These are phyloP conservation scores for Oidiodendron maius DNA, from an alignment of 495 filamentous ascomycete species.

Conservation along the genomic window DNA sequence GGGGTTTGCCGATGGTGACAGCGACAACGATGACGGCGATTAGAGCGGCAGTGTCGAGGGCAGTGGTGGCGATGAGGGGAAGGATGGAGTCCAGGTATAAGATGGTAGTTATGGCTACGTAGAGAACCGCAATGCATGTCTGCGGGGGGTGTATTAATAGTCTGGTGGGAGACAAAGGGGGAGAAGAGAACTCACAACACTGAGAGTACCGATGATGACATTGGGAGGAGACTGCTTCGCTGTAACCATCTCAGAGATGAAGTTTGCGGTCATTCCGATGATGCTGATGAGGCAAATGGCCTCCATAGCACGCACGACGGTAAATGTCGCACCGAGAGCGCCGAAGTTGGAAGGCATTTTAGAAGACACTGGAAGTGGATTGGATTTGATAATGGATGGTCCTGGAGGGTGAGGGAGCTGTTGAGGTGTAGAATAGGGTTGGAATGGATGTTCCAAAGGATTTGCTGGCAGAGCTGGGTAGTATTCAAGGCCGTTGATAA, in stretches of 20 bases:
- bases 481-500: conserved; percentile 18
- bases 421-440: not conserved
- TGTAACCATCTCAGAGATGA: conserved; percentile 71
- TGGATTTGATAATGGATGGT: not conserved
- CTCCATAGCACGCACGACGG: conserved; percentile 64
- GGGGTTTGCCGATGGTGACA: conserved; percentile 70
- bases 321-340: conserved; percentile 74
- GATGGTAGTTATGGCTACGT: conserved; percentile 66
- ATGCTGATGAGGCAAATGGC: conserved; percentile 66
- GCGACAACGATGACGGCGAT: conserved; percentile 67
- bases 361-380: not conserved
- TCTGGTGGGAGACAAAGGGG: not conserved
- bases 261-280: conserved; percentile 77
- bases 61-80: conserved; percentile 60
- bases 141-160: conserved; percentile 26
- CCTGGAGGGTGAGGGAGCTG: not conserved
- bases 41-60: conserved; percentile 60
- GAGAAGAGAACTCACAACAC: conserved; percentile 56
- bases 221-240: conserved; percentile 56
- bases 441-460: not conserved
- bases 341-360: conserved; percentile 45
- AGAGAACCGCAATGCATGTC: conserved; percentile 72
- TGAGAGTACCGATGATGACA: conserved; percentile 71
- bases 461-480: conserved; percentile 1
- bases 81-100: conserved; percentile 73